phyloP scores from a whole-genome alignment of 768 basidiomycete genomes.

The Trametes cubensis region DNA sequence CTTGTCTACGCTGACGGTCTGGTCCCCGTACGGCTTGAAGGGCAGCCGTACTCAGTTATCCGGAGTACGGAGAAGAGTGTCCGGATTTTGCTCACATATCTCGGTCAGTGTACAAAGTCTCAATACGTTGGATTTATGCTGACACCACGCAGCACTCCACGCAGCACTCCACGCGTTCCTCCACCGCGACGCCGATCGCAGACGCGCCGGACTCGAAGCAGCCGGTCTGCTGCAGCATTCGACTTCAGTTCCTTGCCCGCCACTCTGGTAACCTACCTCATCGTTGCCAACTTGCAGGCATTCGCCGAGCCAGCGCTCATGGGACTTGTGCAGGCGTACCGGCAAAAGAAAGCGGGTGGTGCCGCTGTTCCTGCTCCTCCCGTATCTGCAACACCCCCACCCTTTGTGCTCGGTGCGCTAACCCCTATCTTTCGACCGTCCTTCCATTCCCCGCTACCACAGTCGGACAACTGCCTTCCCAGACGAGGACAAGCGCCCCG shows the following conservation, averaged over 20 bases:
- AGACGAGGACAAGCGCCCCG: conserved; percentile 30
- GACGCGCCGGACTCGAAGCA: conserved; percentile 68
- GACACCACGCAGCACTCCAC: too few species aligned
- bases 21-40: conserved; percentile 78
- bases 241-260: conserved; percentile 84
- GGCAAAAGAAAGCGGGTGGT: conserved; percentile 43
- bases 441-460: background rate
- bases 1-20: conserved; percentile 73
- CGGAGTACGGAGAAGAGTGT: conserved; percentile 90
- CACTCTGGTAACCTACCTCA: conserved; percentile 79
- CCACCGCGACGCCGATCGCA: conserved; percentile 42
- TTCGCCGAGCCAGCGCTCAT: conserved; percentile 68
- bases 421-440: background rate
- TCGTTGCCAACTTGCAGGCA: conserved; percentile 83
- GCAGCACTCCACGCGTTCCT: conserved; percentile 64
- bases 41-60: conserved; percentile 60
- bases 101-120: conserved; percentile 70
- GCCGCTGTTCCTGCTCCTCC: conserved; percentile 25
- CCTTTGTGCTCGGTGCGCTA: background rate
- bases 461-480: conserved; percentile 20
- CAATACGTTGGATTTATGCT: too few species aligned
- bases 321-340: conserved; percentile 65
- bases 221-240: conserved; percentile 51
- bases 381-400: conserved; percentile 27
- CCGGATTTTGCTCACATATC: conserved; percentile 81